Conservation (phyloP, 495 filamentous ascomycete species). For the Tuber borchii region DNA sequence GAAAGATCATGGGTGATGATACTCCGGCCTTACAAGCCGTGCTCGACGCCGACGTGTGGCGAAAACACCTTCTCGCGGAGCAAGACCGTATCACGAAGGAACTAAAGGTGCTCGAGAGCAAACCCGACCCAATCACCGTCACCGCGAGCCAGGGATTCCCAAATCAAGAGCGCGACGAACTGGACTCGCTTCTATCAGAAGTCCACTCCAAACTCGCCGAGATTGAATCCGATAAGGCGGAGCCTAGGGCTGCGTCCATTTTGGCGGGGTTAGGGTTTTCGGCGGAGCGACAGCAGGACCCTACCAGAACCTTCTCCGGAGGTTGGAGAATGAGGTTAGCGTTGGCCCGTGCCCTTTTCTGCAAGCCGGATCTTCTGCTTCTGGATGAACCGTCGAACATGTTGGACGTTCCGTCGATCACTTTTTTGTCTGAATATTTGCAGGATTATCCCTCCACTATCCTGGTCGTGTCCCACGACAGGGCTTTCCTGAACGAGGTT, state of each 20-base stretch:
- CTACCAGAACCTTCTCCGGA: conserved; percentile 97
- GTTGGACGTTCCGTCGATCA: conserved; percentile 99
- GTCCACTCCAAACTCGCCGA: conserved; percentile 88
- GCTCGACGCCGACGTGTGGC: conserved; percentile 96
- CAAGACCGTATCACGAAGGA: conserved; percentile 82
- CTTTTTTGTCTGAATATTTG: conserved; percentile 94
- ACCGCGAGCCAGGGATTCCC: conserved; percentile 73
- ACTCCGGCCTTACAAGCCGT: conserved; percentile 93
- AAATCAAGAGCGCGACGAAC: conserved; percentile 78
- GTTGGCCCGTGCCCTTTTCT: conserved; percentile 90
- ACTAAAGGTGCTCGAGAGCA: conserved; percentile 70
- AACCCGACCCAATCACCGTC: conserved; percentile 51
- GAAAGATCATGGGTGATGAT: conserved; percentile 87
- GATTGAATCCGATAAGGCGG: conserved; percentile 99
- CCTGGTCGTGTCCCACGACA: conserved; percentile 95
- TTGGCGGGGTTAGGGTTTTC: conserved; percentile 97
- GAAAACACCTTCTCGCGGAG: conserved; percentile 86
- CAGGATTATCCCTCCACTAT: conserved; percentile 90
- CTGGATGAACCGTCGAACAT: conserved; percentile 99
- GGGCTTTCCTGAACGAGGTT: conserved; percentile 97
- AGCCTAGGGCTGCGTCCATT: conserved; percentile 89
- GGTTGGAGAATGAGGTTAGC: conserved; percentile 99
- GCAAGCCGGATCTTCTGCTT: conserved; percentile 91
- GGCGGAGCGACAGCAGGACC: conserved; percentile 78
- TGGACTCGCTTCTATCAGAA: conserved; percentile 81